Base-by-base conservation (phyloP, 768 basidiomycete genomes). In the Pholiota molesta region DNA sequence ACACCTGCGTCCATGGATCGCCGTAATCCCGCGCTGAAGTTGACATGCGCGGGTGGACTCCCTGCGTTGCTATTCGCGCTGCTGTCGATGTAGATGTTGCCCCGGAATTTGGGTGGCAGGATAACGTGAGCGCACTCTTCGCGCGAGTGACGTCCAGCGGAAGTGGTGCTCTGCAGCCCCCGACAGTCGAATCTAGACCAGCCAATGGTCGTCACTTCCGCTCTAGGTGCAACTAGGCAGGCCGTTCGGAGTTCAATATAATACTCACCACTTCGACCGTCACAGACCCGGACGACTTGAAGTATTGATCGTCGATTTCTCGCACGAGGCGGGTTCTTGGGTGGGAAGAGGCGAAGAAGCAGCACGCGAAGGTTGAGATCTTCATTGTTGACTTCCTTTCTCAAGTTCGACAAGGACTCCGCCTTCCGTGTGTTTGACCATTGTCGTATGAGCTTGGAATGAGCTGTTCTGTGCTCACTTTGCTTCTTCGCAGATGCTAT, bases 51-150 rank as follows among this genome's bases (percentile, higher is more conserved):
- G 11, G 60, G 42, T 29, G 23, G 33, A 44, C 51, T 47, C 17
- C 52, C 52, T 23, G 52, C n/a, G 17, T 21, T 42, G 7, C 42
- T 19, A 19, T 17, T 16, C 26, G 26, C 26, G 44, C 29, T 47
- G 28, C 35, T 39, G 31, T 47, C 33, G 55, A 61, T 61, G 47
- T 52, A 59, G 19, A 61, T 54, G 16, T 35, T 52, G 23, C 63
- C 63, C 28, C 62, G 63, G 63, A 65, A 65, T 53, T 61, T 59
- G 60, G 63, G 42, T 26, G 63, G 63, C 44, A 65, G 52, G 28
- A 61, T 56, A 26, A 65, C 55, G 26, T 58, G 63, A 29, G 61
- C 63, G 49, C 60, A 53, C 16, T 56, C 57, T 40, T 60, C 45
- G 28, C 47, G 35, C 28, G 62, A 55, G 54, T 64, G 23, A 60